These are phyloP conservation scores for Plasmodium falciparum DNA, from an alignment of 169 alveolate species.

Conservation along the genomic window DNA sequence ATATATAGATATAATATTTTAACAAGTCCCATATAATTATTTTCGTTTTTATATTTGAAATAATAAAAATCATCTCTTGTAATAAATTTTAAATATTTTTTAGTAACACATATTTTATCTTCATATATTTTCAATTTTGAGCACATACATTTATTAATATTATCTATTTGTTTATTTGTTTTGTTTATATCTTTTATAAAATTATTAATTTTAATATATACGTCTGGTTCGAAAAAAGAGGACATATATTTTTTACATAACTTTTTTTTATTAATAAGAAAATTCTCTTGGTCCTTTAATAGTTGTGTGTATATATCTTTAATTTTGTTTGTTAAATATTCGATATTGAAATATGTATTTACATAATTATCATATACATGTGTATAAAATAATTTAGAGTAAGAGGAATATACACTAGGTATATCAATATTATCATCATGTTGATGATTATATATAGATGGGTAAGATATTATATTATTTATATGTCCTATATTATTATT, in stretches of 20 bases:
- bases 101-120: background rate
- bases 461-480: too few relatives aligned
- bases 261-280: background rate
- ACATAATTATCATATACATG: too few relatives aligned
- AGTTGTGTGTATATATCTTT: too few relatives aligned
- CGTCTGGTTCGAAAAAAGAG: background rate
- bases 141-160: background rate
- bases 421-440: too few relatives aligned
- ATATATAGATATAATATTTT: constrained; percentile 54
- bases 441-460: too few relatives aligned
- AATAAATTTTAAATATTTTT: constrained; percentile 30
- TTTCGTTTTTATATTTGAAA: constrained; percentile 26
- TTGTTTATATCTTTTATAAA: constrained; percentile 4
- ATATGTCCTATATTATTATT: background rate
- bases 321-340: too few relatives aligned
- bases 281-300: too few relatives aligned
- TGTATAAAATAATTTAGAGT: too few relatives aligned
- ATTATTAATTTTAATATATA: background rate
- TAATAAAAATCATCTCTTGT: constrained; percentile 30
- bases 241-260: background rate
- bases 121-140: background rate
- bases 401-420: too few relatives aligned
- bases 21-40: constrained; percentile 28
- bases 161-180: background rate
- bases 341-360: too few relatives aligned